Percentiles rank a stretch among this genome's conserved stretches.
phyloP scores from a whole-genome alignment of 495 filamentous ascomycete genomes.

The Neurospora sp. region DNA sequence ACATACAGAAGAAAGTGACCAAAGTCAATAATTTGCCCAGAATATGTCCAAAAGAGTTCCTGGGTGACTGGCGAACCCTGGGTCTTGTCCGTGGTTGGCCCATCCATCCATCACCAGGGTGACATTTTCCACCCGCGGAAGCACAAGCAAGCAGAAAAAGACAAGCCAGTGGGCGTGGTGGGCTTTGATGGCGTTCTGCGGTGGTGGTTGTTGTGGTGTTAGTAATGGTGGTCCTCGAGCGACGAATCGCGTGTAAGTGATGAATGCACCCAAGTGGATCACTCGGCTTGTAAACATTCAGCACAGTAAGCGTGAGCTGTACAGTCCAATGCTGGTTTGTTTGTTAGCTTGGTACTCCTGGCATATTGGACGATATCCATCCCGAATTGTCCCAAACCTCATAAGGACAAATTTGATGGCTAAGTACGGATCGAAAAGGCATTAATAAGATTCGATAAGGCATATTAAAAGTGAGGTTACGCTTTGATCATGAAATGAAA shows the following conservation, averaged over 20 bases:
- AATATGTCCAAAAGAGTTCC: neutral
- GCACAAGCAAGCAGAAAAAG: neutral
- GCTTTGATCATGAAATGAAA: no score
- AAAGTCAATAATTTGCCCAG: neutral
- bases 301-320: neutral
- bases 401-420: no score
- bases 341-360: no score
- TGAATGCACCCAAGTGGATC: neutral
- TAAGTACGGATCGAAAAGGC: no score
- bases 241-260: neutral
- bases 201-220: neutral
- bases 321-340: no score
- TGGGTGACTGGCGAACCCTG: neutral
- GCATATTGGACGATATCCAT: no score
- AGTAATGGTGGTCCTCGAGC: neutral
- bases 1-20: neutral
- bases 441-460: no score
- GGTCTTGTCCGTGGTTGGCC: neutral
- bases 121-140: neutral
- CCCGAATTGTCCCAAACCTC: no score
- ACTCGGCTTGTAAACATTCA: neutral
- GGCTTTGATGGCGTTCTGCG: neutral
- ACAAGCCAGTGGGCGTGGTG: neutral
- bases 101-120: neutral
- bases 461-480: no score